phyloP scores from a whole-genome alignment of 768 basidiomycete species.

The Mycena maculata region DNA sequence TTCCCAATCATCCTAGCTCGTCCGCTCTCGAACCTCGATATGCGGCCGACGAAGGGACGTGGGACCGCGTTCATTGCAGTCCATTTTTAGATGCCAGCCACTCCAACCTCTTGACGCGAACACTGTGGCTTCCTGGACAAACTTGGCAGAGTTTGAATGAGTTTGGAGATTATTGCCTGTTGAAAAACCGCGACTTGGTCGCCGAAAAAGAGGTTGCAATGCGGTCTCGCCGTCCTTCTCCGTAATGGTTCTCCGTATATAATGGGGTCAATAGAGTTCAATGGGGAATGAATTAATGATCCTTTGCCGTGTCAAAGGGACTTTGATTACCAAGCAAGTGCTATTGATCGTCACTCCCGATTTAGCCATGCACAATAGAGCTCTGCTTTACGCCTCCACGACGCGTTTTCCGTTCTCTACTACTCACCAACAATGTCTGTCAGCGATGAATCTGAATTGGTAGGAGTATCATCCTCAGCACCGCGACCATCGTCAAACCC shows the following conservation, averaged over 20 bases:
- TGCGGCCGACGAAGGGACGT: conserved; percentile 68
- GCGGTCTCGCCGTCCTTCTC: conserved; percentile 15
- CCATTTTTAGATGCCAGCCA: conserved; percentile 87
- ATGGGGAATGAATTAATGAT: too few species aligned
- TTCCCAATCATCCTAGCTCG: conserved; percentile 71
- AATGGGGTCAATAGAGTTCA: too few species aligned
- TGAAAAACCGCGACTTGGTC: conserved; percentile 68
- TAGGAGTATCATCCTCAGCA: background rate
- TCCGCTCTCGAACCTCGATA: conserved; percentile 85
- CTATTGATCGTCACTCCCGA: background rate
- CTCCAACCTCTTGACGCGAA: conserved; percentile 78
- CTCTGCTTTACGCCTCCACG: background rate
- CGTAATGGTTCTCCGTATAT: too few species aligned
- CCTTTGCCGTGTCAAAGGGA: too few species aligned
- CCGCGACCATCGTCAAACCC: background rate
- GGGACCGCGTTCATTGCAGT: conserved; percentile 85
- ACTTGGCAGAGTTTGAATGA: conserved; percentile 76
- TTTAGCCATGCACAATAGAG: background rate
- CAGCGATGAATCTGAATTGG: background rate
- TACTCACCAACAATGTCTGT: conserved; percentile 2
- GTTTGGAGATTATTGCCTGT: conserved; percentile 92
- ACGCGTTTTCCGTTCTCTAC: conserved; percentile 18
- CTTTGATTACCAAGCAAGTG: too few species aligned
- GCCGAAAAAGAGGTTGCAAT: conserved; percentile 46
- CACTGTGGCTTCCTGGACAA: conserved; percentile 82